Base-by-base conservation (phyloP, 768 basidiomycete species). In the Naganishia kalamii region DNA sequence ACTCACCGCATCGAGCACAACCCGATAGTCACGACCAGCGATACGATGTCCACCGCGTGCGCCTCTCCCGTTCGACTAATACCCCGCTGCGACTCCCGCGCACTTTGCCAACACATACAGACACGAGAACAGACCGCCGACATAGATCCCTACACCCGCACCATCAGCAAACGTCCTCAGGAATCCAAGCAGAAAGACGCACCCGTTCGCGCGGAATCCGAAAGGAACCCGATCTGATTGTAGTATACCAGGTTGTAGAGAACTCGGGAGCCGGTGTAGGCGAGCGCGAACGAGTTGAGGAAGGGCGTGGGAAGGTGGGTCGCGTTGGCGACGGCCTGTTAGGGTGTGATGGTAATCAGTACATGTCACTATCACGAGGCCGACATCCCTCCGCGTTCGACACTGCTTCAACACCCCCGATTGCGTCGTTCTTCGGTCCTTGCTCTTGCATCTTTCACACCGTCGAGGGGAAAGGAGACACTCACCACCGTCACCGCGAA, bases 251-350 rank as follows among this genome's bases (percentile, higher is more conserved):
- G 4, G 29, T 64, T 57, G 51, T 64, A 64, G 10, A 47, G 10
- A 13, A 47, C 29, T 1, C 63, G 50, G 41, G 63, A 64, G 51
- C 23, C 19, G 51, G 63, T 54, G 63, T 64, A 64, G 41, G 51
- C 41, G 4, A 64, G 40, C 2, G 63, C 63, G 25, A 64, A 64
- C 1, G 63, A 64, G 63, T 64, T 64, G 15, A 64, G 51, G 63
- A 54, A 64, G 3, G 63, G 63, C 25, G 25, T 64, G 11, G 63
- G 63, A 33, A 64, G 63, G 63, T 54, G 35, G 40, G 51, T 41
- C 0, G 41, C 10, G 51, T 64, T 54, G 13, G 63, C 63, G 12
- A 52, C 19, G 4, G 52, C 50, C 63, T 64, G 50, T 15, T 29
- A 37, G 12, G 17, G 15, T 23, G 25, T 25, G 4, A 44, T 25